These are phyloP conservation scores for Myriosclerotinia curreyana DNA, from an alignment of 2,329 filamentous ascomycete genomes.

Conservation along the genomic window DNA sequence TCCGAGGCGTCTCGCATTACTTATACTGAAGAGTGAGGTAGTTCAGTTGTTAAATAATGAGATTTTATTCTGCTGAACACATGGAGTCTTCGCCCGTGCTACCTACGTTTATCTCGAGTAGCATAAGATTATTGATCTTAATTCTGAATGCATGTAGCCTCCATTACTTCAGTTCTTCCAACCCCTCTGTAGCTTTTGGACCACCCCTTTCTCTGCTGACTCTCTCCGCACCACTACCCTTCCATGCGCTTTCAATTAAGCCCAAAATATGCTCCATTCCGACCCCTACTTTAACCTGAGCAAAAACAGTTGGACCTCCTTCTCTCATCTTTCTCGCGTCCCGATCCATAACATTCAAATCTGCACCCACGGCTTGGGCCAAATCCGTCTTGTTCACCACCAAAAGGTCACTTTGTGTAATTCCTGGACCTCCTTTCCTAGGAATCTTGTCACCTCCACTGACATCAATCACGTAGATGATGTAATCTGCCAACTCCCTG, in stretches of 20 bases:
- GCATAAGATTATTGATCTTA: neutral
- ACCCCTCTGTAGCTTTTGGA: constrained; percentile 54
- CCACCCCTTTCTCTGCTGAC: constrained; percentile 54
- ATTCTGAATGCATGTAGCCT: neutral
- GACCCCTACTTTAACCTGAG: constrained; percentile 90
- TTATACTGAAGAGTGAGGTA: neutral
- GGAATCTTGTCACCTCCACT: constrained; percentile 96
- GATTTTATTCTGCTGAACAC: neutral
- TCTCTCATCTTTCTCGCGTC: constrained; percentile 94
- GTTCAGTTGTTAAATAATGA: constrained; percentile 1
- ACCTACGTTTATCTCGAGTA: neutral
- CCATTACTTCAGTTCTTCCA: constrained; percentile 46
- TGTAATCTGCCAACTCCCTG: constrained; percentile 91
- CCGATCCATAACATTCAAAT: constrained; percentile 88
- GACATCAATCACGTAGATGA: constrained; percentile 98
- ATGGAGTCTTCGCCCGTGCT: neutral
- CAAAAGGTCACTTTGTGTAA: constrained; percentile 91
- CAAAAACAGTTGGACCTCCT: constrained; percentile 92
- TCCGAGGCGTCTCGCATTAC: neutral
- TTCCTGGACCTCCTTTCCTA: constrained; percentile 91
- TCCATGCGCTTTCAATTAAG: constrained; percentile 89
- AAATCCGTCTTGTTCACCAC: constrained; percentile 98
- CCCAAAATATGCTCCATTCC: constrained; percentile 84
- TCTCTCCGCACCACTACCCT: constrained; percentile 75
- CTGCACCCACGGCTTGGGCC: constrained; percentile 84